phyloP scores from a whole-genome alignment of 2,329 filamentous ascomycete genomes.

The Lachnellula subtilissima region DNA sequence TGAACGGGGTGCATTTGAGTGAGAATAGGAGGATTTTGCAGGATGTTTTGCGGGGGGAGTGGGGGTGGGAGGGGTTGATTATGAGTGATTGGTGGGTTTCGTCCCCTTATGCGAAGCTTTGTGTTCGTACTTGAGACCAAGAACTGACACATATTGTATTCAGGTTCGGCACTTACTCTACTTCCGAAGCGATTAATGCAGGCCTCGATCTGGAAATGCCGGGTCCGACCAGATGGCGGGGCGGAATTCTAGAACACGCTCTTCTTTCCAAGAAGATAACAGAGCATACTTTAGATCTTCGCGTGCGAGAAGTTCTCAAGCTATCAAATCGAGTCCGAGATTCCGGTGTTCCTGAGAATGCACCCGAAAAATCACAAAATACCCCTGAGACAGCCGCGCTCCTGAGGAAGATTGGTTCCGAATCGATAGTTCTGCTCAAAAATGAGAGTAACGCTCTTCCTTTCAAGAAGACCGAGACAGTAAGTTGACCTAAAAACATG shows the following conservation, averaged over 20 bases:
- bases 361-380: slow-evolving; percentile 14
- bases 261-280: slow-evolving; percentile 12
- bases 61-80: slow-evolving; percentile 40
- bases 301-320: slow-evolving; percentile 15
- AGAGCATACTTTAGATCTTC: slow-evolving; percentile 8
- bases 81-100: slow-evolving; percentile 43
- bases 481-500: slow-evolving; percentile 18
- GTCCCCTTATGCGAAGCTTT: too few relatives aligned
- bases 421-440: slow-evolving; percentile 59
- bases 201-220: slow-evolving; percentile 56
- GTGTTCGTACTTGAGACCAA: background rate
- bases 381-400: slow-evolving; percentile 33
- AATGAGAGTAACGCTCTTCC: slow-evolving; percentile 54
- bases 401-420: slow-evolving; percentile 50
- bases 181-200: slow-evolving; percentile 43
- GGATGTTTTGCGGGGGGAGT: slow-evolving; percentile 37
- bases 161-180: slow-evolving; percentile 45
- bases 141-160: background rate
- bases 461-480: slow-evolving; percentile 41
- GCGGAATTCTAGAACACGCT: slow-evolving; percentile 5
- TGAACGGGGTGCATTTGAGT: slow-evolving; percentile 41
- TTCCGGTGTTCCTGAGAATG: slow-evolving; percentile 10
- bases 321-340: slow-evolving; percentile 17
- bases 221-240: slow-evolving; percentile 35
- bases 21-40: slow-evolving; percentile 34